Conservation (phyloP, 2,329 filamentous ascomycete genomes). For the Epichloe elymi region DNA sequence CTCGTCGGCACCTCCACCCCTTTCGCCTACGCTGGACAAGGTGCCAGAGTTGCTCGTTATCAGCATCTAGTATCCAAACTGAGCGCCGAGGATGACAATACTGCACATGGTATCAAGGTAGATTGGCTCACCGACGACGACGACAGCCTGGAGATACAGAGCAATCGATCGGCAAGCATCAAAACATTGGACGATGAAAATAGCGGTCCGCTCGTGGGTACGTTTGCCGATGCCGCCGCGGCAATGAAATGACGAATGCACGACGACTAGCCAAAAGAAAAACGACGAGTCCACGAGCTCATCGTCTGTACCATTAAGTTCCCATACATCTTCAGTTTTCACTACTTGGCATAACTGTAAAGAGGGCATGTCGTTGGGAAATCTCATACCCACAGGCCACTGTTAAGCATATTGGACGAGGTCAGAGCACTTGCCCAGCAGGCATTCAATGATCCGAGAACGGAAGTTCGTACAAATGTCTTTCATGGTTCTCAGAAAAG, state of each 20-base stretch:
- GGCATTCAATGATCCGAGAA: neutral
- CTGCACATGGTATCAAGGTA: conserved; percentile 31
- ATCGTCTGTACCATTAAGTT: neutral
- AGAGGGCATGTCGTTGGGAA: no score
- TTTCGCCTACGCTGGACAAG: conserved; percentile 40
- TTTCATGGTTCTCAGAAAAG: neutral
- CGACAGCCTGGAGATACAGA: conserved; percentile 28
- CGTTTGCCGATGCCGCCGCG: conserved; percentile 46
- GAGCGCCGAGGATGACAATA: conserved; percentile 29
- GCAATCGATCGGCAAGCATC: conserved; percentile 20
- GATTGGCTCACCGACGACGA: conserved; percentile 45
- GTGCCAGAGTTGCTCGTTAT: conserved; percentile 43
- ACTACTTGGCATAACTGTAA: no score
- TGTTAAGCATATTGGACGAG: neutral
- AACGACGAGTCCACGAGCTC: neutral
- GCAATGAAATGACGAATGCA: conserved; percentile 27
- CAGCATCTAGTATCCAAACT: conserved; percentile 50
- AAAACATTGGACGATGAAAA: conserved; percentile 22
- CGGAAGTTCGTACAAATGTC: neutral
- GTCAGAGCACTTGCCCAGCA: neutral
- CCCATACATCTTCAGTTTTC: neutral
- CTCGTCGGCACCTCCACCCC: conserved; percentile 23
- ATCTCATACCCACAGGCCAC: no score
- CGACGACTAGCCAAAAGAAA: neutral
- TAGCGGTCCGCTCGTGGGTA: conserved; percentile 38